Evolutionary conservation across 345 rosid genomes (phyloP).

Genomic region (Odontarrhena argentea): DNA sequence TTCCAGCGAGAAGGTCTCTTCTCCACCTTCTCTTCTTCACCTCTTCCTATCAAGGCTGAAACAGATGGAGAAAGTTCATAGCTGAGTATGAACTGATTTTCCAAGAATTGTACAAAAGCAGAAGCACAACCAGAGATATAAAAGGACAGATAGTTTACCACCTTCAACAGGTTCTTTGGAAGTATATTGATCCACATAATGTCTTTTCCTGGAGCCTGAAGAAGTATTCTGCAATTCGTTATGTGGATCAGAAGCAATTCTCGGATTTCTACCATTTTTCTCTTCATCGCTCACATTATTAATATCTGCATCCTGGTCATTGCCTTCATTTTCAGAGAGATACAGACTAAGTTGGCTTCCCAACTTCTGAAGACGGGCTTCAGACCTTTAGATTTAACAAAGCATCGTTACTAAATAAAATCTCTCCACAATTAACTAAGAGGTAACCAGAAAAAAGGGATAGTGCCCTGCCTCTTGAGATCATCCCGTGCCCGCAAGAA

Average conservation of each 20-base stretch:
- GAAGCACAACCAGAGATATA: not conserved
- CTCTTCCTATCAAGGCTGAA: slow-evolving; percentile 37
- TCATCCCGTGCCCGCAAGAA: slow-evolving; percentile 66
- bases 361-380: slow-evolving; percentile 67
- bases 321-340: slow-evolving; percentile 48
- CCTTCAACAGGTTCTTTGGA: slow-evolving; percentile 47
- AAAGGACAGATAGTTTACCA: slow-evolving; percentile 38
- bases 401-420: slow-evolving; percentile 21
- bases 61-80: slow-evolving; percentile 26
- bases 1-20: slow-evolving; percentile 51
- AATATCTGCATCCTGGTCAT: slow-evolving; percentile 65
- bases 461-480: slow-evolving; percentile 57
- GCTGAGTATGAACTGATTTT: not conserved
- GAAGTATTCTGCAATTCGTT: slow-evolving; percentile 46
- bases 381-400: slow-evolving; percentile 57
- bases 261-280: slow-evolving; percentile 41
- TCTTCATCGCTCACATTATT: slow-evolving; percentile 71
- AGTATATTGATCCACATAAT: slow-evolving; percentile 39
- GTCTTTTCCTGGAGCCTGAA: slow-evolving; percentile 50
- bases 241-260: slow-evolving; percentile 34
- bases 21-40: slow-evolving; percentile 44
- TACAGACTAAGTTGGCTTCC: slow-evolving; percentile 69
- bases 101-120: not conserved
- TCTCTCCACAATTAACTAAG: not conserved
- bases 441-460: slow-evolving; percentile 13